Conservation (phyloP, 441 rosid genomes). For the Omphalea diandra region DNA sequence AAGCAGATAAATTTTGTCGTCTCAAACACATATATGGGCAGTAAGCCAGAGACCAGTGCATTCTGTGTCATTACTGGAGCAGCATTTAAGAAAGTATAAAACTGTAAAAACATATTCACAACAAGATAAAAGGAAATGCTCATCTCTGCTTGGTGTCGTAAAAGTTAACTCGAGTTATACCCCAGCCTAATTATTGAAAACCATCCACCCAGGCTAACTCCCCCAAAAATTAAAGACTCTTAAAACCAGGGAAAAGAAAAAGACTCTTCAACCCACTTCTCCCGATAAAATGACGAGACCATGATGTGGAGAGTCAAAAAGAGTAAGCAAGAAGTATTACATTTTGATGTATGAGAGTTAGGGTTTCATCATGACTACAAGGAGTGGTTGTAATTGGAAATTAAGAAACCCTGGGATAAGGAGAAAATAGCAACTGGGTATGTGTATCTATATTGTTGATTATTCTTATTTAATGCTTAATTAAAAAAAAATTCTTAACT, state of each 20-base stretch:
- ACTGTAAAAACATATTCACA: conserved; percentile 9
- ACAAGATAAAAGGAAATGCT: background rate
- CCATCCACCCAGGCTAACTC: conserved; percentile 4
- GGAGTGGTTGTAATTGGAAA: conserved; percentile 31
- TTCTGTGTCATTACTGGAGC: background rate
- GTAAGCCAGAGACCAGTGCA: conserved; percentile 14
- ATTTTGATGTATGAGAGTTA: conserved; percentile 27
- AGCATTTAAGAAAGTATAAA: too few relatives aligned
- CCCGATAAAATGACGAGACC: conserved; percentile 21
- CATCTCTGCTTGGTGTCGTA: background rate
- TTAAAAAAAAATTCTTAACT: too few relatives aligned
- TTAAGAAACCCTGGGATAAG: conserved; percentile 27
- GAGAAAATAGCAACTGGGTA: too few relatives aligned
- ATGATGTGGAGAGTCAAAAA: conserved; percentile 20
- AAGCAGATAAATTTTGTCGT: conserved; percentile 23
- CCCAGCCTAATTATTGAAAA: conserved; percentile 18
- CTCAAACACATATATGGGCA: conserved; percentile 24
- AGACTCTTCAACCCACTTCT: too few relatives aligned
- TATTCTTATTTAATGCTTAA: too few relatives aligned
- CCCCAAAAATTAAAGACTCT: background rate
- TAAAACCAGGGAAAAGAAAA: too few relatives aligned
- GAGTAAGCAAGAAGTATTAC: conserved; percentile 25
- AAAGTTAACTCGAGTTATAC: conserved; percentile 23
- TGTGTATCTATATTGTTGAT: too few relatives aligned
- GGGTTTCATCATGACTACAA: conserved; percentile 34